A percentile compares a stretch with the other conserved stretches of the same genome.
Conservation (phyloP, 257 asterid species). For the Anisodus acutangulus region DNA sequence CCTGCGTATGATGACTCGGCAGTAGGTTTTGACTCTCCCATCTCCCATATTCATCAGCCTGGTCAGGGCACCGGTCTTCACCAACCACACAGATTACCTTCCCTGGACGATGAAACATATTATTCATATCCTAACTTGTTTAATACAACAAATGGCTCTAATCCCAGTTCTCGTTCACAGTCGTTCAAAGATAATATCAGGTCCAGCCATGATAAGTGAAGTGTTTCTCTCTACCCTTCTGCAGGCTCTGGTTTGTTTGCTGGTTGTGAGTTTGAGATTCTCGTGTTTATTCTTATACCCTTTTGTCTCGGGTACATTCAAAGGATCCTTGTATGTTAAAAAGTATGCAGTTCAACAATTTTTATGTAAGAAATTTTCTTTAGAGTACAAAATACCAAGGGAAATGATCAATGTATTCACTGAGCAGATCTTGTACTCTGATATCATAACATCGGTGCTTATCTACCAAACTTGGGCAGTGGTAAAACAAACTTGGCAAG, state of each 20-base stretch:
- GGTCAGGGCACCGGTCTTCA: conserved; percentile 42
- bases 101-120: conserved; percentile 72
- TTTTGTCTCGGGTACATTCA: conserved; percentile 9
- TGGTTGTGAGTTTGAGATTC: conserved; percentile 13
- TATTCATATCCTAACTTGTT: conserved; percentile 88
- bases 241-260: conserved; percentile 16
- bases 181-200: conserved; percentile 55
- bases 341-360: not conserved
- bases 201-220: conserved; percentile 40
- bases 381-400: not conserved
- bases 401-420: not conserved
- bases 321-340: conserved; percentile 6
- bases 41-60: conserved; percentile 33
- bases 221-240: not conserved
- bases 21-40: conserved; percentile 38
- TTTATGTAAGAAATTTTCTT: not conserved
- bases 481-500: not conserved
- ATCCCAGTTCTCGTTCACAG: conserved; percentile 43
- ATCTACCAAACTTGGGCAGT: not conserved
- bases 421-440: not conserved
- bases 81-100: conserved; percentile 76
- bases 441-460: not conserved
- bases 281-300: conserved; percentile 5
- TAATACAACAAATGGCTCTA: conserved; percentile 54
- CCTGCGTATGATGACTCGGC: conserved; percentile 40